A percentile compares a stretch with the other conserved stretches of the same genome.
phyloP scores from a whole-genome alignment of 1,284 basidiomycete genomes.

The Cerioporus squamosus region DNA sequence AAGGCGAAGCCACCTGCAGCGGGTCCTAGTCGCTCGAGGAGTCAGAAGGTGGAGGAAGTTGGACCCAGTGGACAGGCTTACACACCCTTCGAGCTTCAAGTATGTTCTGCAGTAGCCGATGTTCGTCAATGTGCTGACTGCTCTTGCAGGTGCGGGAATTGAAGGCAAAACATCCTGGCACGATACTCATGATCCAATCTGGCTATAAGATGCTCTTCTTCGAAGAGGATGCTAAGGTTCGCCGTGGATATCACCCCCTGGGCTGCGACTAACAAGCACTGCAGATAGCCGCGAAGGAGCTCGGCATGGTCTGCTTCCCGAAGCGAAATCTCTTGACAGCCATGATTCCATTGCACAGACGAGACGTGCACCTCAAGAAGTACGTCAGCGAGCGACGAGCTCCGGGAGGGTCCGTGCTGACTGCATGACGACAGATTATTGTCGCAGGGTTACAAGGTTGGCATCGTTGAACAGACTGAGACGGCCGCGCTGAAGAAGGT shows the following conservation, averaged over 20 bases:
- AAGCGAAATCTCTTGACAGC: constrained; percentile 85
- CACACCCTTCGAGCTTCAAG: constrained; percentile 86
- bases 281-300: constrained; percentile 79
- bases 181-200: constrained; percentile 85
- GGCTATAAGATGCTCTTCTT: constrained; percentile 92
- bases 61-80: constrained; percentile 82
- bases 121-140: constrained; percentile 11
- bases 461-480: constrained; percentile 91
- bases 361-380: constrained; percentile 90
- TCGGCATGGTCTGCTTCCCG: constrained; percentile 82
- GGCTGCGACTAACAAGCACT: not conserved
- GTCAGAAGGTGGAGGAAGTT: constrained; percentile 52
- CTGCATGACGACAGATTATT: constrained; percentile 64
- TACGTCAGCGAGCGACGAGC: constrained; percentile 37
- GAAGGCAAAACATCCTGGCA: constrained; percentile 75
- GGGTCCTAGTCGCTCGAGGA: constrained; percentile 34
- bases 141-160: constrained; percentile 62
- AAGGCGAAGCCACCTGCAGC: constrained; percentile 37
- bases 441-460: constrained; percentile 87
- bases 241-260: constrained; percentile 7
- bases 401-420: not conserved
- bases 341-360: constrained; percentile 81
- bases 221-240: constrained; percentile 86
- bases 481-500: constrained; percentile 95
- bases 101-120: constrained; percentile 29